These are phyloP conservation scores for Mycena citricolor DNA, from an alignment of 1,284 basidiomycete species.

Conservation along the genomic window DNA sequence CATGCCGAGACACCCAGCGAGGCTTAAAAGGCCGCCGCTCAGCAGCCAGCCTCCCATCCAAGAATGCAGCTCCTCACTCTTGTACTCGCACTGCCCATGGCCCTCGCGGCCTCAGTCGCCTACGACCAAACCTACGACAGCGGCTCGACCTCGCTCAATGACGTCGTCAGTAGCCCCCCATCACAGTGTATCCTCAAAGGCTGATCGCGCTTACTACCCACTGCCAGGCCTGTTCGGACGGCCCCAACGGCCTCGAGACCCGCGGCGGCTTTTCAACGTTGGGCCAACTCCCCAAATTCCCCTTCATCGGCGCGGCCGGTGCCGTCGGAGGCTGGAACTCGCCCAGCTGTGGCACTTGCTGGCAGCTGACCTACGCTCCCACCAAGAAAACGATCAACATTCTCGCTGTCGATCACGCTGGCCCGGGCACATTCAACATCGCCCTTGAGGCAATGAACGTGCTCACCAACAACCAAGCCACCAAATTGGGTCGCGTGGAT, in stretches of 20 bases:
- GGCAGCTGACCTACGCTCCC: conserved; percentile 34
- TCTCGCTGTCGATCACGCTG: conserved; percentile 36
- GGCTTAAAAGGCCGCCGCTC: no score
- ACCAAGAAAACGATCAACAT: conserved; percentile 32
- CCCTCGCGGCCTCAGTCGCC: conserved; percentile 30
- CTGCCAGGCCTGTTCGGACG: conserved; percentile 37
- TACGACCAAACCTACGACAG: conserved; percentile 35
- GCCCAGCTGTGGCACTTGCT: conserved; percentile 38
- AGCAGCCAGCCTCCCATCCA: no score
- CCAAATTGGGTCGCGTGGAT: conserved; percentile 33
- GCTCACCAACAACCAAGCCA: conserved; percentile 36
- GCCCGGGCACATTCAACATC: conserved; percentile 36
- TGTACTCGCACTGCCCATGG: conserved; percentile 1
- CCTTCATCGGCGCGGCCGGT: conserved; percentile 34
- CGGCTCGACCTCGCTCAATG: conserved; percentile 24
- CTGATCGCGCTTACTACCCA: neutral
- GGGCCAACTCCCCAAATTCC: conserved; percentile 32
- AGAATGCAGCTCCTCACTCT: neutral
- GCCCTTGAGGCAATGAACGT: conserved; percentile 37
- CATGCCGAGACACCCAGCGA: no score
- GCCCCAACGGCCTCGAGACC: conserved; percentile 28
- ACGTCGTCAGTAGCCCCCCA: conserved; percentile 23
- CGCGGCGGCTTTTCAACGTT: conserved; percentile 34
- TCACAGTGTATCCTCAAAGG: neutral
- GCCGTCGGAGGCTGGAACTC: conserved; percentile 37